Conservation (phyloP, 1,139 yeast genomes). For the Hansenula sp. region DNA sequence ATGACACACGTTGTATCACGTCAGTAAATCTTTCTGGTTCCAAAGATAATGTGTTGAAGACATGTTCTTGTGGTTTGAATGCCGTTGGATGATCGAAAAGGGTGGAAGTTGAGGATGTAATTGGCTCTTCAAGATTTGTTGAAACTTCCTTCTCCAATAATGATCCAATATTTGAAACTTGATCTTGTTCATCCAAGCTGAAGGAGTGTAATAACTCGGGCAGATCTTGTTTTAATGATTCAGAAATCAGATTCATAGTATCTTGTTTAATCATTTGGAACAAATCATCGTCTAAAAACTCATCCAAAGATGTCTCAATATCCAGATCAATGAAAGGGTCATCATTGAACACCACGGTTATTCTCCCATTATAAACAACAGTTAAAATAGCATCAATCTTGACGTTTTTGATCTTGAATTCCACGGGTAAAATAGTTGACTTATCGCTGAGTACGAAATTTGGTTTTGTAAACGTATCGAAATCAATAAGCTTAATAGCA, state of each 20-base stretch:
- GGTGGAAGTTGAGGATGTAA: background rate
- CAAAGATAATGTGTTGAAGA: constrained; percentile 18
- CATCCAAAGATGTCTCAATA: constrained; percentile 21
- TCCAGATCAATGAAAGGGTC: constrained; percentile 20
- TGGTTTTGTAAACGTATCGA: constrained; percentile 22
- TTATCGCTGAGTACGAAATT: constrained; percentile 18
- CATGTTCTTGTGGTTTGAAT: constrained; percentile 4
- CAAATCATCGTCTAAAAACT: constrained; percentile 20
- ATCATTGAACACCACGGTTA: constrained; percentile 22
- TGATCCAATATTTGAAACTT: background rate
- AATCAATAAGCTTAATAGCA: constrained; percentile 18
- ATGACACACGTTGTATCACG: constrained; percentile 15
- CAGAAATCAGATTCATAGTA: constrained; percentile 14
- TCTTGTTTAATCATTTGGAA: constrained; percentile 17
- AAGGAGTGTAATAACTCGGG: constrained; percentile 18
- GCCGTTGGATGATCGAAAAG: constrained; percentile 1
- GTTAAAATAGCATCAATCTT: constrained; percentile 18
- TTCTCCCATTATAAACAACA: constrained; percentile 18
- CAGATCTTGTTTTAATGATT: constrained; percentile 18
- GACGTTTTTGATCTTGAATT: constrained; percentile 14
- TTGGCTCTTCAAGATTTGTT: too few species aligned
- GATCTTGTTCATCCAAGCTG: constrained; percentile 9
- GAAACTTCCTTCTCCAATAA: constrained; percentile 2
- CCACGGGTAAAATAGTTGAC: constrained; percentile 22
- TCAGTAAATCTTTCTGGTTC: constrained; percentile 12